Percentiles rank a stretch among this genome's conserved stretches.
Conservation (phyloP, 2,329 filamentous ascomycete genomes). For the Blumeria hordei region DNA sequence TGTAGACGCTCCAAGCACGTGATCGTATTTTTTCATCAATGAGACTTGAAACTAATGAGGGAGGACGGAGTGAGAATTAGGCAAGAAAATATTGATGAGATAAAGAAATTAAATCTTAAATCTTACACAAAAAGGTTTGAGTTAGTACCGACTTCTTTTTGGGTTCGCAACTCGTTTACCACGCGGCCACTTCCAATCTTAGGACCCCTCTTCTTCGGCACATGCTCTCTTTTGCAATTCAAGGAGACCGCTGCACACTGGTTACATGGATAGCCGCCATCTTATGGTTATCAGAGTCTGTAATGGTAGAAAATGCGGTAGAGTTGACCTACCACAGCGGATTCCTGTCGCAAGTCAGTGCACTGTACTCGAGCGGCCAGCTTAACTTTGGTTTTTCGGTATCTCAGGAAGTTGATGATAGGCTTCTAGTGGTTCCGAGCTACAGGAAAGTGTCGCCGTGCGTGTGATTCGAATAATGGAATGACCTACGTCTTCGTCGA, state of each 20-base stretch:
- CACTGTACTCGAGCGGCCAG: constrained; percentile 1
- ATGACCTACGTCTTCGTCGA: constrained; percentile 18
- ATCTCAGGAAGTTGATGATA: not conserved
- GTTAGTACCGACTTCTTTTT: constrained; percentile 17
- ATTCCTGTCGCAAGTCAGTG: constrained; percentile 17
- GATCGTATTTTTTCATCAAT: too few relatives aligned
- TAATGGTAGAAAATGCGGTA: not conserved
- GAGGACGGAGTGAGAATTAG: too few relatives aligned
- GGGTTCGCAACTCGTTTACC: constrained; percentile 32
- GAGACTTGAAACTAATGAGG: too few relatives aligned
- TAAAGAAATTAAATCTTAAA: not conserved
- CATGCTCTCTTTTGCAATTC: constrained; percentile 38
- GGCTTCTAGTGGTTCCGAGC: not conserved
- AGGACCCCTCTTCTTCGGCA: constrained; percentile 38
- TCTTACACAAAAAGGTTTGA: constrained; percentile 9
- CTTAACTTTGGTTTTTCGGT: not conserved
- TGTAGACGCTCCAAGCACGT: too few relatives aligned
- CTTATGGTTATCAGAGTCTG: constrained; percentile 4
- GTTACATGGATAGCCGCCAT: constrained; percentile 28
- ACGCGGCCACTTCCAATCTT: constrained; percentile 38
- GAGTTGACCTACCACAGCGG: constrained; percentile 13
- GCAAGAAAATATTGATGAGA: not conserved
- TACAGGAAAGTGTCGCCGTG: not conserved
- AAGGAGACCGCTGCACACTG: constrained; percentile 34
- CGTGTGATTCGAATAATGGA: constrained; percentile 1